These are phyloP conservation scores for Polyplosphaeria fusca DNA, from an alignment of 495 filamentous ascomycete species.

Conservation along the genomic window DNA sequence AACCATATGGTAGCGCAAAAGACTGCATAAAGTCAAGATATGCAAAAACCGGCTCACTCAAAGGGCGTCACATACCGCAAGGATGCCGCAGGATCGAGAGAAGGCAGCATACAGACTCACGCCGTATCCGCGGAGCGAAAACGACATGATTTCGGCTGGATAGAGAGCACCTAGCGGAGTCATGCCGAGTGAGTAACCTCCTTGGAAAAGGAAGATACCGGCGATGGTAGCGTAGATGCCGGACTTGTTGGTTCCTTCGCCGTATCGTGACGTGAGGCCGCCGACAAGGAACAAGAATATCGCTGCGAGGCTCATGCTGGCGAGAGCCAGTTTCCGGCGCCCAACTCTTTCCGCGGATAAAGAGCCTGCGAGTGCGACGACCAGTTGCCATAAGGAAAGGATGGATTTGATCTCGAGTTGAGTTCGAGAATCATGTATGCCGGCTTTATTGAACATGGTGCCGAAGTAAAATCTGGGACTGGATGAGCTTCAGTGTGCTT, in stretches of 20 bases:
- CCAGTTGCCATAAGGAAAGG: conserved; percentile 1
- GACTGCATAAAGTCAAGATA: background rate
- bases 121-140: background rate
- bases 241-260: background rate
- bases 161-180: background rate
- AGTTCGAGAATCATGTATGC: background rate
- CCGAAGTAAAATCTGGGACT: conserved; percentile 2
- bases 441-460: background rate
- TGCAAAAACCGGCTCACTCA: background rate
- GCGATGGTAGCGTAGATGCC: conserved; percentile 1
- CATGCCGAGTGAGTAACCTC: conserved; percentile 2
- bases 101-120: background rate
- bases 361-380: background rate
- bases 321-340: background rate
- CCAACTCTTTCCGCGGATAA: background rate
- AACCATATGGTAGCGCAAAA: conserved; percentile 1
- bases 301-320: background rate
- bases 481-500: background rate
- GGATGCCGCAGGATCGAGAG: background rate
- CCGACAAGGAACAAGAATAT: background rate
- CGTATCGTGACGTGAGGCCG: background rate
- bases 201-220: conserved; percentile 8
- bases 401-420: conserved; percentile 6
- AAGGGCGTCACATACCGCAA: background rate
- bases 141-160: background rate